phyloP scores from a whole-genome alignment of 139 green algal species.

The Deuterostichococcus epilithicus region DNA sequence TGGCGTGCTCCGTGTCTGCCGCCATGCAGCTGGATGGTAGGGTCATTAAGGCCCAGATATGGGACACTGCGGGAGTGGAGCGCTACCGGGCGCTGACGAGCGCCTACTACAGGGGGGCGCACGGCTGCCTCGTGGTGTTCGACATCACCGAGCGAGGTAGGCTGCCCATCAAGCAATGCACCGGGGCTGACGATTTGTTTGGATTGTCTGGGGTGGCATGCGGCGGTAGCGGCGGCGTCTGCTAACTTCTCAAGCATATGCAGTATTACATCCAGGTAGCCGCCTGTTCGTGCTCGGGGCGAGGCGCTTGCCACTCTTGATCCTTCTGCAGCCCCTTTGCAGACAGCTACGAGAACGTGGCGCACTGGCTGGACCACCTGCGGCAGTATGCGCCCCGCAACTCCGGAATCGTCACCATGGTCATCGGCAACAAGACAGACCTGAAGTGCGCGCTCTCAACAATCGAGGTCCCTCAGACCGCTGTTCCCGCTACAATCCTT shows the following conservation, averaged over 20 bases:
- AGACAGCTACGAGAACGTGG: background rate
- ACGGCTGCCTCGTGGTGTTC: slow-evolving; percentile 56
- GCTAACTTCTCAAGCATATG: no score
- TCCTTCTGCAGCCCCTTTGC: background rate
- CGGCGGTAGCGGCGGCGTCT: no score
- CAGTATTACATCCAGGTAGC: no score
- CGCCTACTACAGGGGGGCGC: slow-evolving; percentile 58
- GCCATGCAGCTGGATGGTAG: slow-evolving; percentile 45
- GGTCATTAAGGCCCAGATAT: slow-evolving; percentile 63
- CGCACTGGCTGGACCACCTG: background rate
- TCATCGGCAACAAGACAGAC: background rate
- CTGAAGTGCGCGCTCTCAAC: background rate
- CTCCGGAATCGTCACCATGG: background rate
- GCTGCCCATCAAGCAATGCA: no score
- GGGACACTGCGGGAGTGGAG: slow-evolving; percentile 57
- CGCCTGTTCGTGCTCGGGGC: background rate
- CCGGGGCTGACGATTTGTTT: no score
- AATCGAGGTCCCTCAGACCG: no score
- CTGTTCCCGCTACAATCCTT: no score
- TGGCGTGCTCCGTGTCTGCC: no score
- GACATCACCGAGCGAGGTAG: slow-evolving; percentile 52
- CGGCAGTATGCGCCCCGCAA: background rate
- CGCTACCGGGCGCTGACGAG: slow-evolving; percentile 54
- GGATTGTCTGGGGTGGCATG: no score
- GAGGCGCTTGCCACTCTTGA: background rate